Evolutionary conservation across 164 flowering plant species (phyloP).

Genomic region (Dillenia suffruticosa): DNA sequence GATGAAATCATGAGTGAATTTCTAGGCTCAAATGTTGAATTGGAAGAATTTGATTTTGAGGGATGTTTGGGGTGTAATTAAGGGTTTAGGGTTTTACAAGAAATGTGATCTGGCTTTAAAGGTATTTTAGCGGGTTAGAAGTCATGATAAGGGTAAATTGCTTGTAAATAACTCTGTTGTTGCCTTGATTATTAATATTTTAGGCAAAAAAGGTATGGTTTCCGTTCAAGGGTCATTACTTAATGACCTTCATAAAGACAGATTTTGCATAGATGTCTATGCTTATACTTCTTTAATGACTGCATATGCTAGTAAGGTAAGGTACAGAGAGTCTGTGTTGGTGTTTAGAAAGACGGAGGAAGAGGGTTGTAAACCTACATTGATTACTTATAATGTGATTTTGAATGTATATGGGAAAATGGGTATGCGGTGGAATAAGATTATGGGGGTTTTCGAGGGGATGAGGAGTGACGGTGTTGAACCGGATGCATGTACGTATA

Average conservation of each 20-base stretch:
- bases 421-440: slow-evolving; percentile 85
- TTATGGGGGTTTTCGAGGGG: slow-evolving; percentile 47
- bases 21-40: slow-evolving; percentile 12
- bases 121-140: slow-evolving; percentile 62
- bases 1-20: slow-evolving; percentile 22
- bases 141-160: slow-evolving; percentile 19
- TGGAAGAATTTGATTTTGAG: slow-evolving; percentile 8
- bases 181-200: slow-evolving; percentile 50
- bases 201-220: slow-evolving; percentile 61
- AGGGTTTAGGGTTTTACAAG: slow-evolving; percentile 60
- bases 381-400: slow-evolving; percentile 83
- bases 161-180: slow-evolving; percentile 43
- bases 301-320: slow-evolving; percentile 61
- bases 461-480: slow-evolving; percentile 65
- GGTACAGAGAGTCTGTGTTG: slow-evolving; percentile 67
- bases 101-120: slow-evolving; percentile 54
- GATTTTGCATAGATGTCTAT: slow-evolving; percentile 65
- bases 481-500: slow-evolving; percentile 85
- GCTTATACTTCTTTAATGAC: slow-evolving; percentile 76
- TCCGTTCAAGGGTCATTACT: slow-evolving; percentile 53
- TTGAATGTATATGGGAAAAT: slow-evolving; percentile 90
- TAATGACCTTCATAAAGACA: slow-evolving; percentile 42
- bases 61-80: slow-evolving; percentile 60
- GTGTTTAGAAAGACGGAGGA: slow-evolving; percentile 75
- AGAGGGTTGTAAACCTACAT: slow-evolving; percentile 73